These are phyloP conservation scores for Penicillium dipodomyicola DNA, from an alignment of 495 filamentous ascomycete genomes.

Conservation along the genomic window DNA sequence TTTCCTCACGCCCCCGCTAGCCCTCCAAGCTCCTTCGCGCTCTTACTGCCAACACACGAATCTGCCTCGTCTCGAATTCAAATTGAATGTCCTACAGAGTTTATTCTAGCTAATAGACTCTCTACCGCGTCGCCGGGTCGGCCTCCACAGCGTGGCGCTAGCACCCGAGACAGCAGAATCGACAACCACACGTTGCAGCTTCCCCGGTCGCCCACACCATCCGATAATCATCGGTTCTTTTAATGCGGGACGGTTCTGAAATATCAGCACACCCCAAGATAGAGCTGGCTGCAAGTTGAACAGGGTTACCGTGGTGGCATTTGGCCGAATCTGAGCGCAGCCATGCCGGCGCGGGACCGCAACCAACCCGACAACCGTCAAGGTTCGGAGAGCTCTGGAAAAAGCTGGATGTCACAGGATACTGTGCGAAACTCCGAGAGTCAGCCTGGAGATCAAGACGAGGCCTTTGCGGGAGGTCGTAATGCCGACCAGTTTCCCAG, in stretches of 20 bases:
- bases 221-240: constrained; percentile 14
- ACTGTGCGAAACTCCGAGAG: constrained; percentile 40
- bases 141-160: constrained; percentile 20
- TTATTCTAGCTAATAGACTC: background rate
- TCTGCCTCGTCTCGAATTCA: background rate
- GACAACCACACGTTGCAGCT: constrained; percentile 16
- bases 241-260: constrained; percentile 25
- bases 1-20: constrained; percentile 3
- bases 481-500: constrained; percentile 32
- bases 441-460: constrained; percentile 21
- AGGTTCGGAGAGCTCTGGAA: constrained; percentile 46
- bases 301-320: constrained; percentile 20
- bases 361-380: constrained; percentile 38
- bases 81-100: background rate
- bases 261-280: constrained; percentile 11
- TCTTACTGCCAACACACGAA: background rate
- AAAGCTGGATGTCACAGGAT: constrained; percentile 46
- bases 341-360: constrained; percentile 38
- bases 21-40: constrained; percentile 1
- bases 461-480: constrained; percentile 29
- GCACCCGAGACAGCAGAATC: constrained; percentile 16
- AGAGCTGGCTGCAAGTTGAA: constrained; percentile 26
- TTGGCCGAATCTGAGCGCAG: constrained; percentile 21
- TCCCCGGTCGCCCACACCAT: constrained; percentile 9
- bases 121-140: constrained; percentile 11